Percentiles rank a stretch among this genome's conserved stretches.
Conservation (phyloP, 2,329 filamentous ascomycete species). For the Zarea fungicola region DNA sequence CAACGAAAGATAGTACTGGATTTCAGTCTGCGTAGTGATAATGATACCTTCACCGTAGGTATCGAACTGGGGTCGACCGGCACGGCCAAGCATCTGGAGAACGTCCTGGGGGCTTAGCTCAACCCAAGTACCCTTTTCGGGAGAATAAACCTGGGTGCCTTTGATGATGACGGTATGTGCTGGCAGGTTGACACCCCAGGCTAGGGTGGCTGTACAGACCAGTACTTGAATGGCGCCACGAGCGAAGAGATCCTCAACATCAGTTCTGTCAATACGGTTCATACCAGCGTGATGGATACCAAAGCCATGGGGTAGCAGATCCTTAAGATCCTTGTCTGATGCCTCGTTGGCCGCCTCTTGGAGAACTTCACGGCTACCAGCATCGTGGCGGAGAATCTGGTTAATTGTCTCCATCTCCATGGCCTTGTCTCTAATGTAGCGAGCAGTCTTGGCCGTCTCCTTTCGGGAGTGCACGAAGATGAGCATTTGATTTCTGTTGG, state of each 20-base stretch:
- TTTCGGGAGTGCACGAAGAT: slow-evolving; percentile 98
- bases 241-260: slow-evolving; percentile 90
- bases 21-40: slow-evolving; percentile 90
- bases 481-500: slow-evolving; percentile 93
- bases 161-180: slow-evolving; percentile 99
- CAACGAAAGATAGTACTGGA: slow-evolving; percentile 94
- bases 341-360: slow-evolving; percentile 78
- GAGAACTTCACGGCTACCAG: slow-evolving; percentile 82
- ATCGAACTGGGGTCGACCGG: slow-evolving; percentile 92
- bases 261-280: slow-evolving; percentile 88
- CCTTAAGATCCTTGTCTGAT: slow-evolving; percentile 83
- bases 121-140: slow-evolving; percentile 97
- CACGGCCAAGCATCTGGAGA: slow-evolving; percentile 96
- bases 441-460: slow-evolving; percentile 95
- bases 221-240: slow-evolving; percentile 90
- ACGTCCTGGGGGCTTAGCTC: slow-evolving; percentile 97
- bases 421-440: slow-evolving; percentile 93
- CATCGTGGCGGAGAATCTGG: slow-evolving; percentile 88
- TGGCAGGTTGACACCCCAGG: slow-evolving; percentile 97
- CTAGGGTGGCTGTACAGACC: slow-evolving; percentile 94
- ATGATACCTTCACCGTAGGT: slow-evolving; percentile 98
- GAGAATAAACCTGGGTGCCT: slow-evolving; percentile 95
- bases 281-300: slow-evolving; percentile 98
- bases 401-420: slow-evolving; percentile 96
- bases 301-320: slow-evolving; percentile 91